A percentile compares a stretch with the other conserved stretches of the same genome.
Evolutionary conservation across 768 basidiomycete genomes (phyloP).

Genomic region (Hortiboletus campestris): DNA sequence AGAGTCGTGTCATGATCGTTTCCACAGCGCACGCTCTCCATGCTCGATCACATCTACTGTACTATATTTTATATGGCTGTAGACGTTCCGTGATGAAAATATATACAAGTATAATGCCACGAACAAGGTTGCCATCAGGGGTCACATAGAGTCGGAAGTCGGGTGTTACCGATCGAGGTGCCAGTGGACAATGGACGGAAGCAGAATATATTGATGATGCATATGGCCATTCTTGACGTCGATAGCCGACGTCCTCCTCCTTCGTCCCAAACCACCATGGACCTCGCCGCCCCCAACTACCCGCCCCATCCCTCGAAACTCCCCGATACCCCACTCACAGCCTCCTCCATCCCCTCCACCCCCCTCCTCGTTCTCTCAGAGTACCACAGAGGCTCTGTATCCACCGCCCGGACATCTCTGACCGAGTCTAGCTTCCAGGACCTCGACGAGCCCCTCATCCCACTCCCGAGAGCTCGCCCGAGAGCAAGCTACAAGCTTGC

Average conservation of each 20-base stretch:
- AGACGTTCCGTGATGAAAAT: not conserved
- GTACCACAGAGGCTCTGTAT: slow-evolving; percentile 66
- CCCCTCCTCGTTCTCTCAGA: slow-evolving; percentile 36
- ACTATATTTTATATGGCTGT: slow-evolving; percentile 13
- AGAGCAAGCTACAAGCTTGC: slow-evolving; percentile 68
- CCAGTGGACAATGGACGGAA: slow-evolving; percentile 23
- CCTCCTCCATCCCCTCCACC: not conserved
- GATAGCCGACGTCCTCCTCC: slow-evolving; percentile 5
- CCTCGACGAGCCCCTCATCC: slow-evolving; percentile 34
- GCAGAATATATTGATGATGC: slow-evolving; percentile 1
- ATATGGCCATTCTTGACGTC: slow-evolving; percentile 5
- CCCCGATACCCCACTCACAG: not conserved
- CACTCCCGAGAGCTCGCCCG: slow-evolving; percentile 41
- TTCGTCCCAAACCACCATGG: slow-evolving; percentile 16
- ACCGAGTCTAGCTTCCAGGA: slow-evolving; percentile 49
- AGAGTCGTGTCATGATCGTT: slow-evolving; percentile 1
- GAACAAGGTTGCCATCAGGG: slow-evolving; percentile 10
- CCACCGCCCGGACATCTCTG: slow-evolving; percentile 59
- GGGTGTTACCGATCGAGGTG: slow-evolving; percentile 20
- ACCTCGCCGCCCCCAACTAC: not conserved
- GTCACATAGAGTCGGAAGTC: slow-evolving; percentile 7
- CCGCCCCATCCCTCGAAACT: slow-evolving; percentile 1
- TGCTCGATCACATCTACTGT: slow-evolving; percentile 3
- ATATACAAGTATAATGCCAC: slow-evolving; percentile 17
- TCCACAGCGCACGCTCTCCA: not conserved